Percentiles rank a stretch among this genome's conserved stretches.
Evolutionary conservation across 805 yeast genomes (phyloP).

Genomic region (Saccharomycopsis microspora): DNA sequence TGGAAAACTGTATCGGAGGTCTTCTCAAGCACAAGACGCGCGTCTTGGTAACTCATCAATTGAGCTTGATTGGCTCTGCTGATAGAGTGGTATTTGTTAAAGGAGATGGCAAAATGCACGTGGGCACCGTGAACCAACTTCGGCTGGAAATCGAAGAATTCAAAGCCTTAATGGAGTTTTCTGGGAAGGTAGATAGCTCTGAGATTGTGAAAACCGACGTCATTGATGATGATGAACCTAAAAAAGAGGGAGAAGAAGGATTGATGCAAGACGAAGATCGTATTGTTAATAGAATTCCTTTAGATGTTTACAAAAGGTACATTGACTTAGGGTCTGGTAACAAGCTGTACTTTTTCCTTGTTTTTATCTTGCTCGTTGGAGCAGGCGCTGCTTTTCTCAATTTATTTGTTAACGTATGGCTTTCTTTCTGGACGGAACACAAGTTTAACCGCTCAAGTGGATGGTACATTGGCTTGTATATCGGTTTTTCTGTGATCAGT

Average conservation of each 20-base stretch:
- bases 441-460: conserved; percentile 39
- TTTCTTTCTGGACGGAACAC: conserved; percentile 65
- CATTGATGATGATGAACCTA: conserved; percentile 12
- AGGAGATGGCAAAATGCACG: conserved; percentile 35
- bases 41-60: conserved; percentile 66
- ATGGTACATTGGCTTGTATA: conserved; percentile 55
- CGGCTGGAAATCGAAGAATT: conserved; percentile 30
- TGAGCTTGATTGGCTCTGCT: conserved; percentile 50
- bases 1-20: conserved; percentile 47
- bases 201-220: not conserved
- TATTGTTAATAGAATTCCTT: conserved; percentile 42
- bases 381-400: conserved; percentile 36
- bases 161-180: conserved; percentile 31
- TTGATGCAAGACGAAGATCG: conserved; percentile 39
- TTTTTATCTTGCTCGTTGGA: conserved; percentile 19
- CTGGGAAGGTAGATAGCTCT: conserved; percentile 17
- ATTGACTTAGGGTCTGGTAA: conserved; percentile 44
- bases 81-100: conserved; percentile 50
- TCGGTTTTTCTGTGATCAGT: conserved; percentile 42
- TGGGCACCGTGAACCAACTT: conserved; percentile 42
- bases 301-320: conserved; percentile 38
- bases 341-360: conserved; percentile 24
- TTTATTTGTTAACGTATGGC: conserved; percentile 65
- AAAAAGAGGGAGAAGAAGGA: conserved; percentile 20
- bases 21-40: conserved; percentile 42